Evolutionary conservation across 202 grass and related monocot species (phyloP), one percentile per base, ranked within the genome.

Genomic region (Elaeis oleifera): DNA sequence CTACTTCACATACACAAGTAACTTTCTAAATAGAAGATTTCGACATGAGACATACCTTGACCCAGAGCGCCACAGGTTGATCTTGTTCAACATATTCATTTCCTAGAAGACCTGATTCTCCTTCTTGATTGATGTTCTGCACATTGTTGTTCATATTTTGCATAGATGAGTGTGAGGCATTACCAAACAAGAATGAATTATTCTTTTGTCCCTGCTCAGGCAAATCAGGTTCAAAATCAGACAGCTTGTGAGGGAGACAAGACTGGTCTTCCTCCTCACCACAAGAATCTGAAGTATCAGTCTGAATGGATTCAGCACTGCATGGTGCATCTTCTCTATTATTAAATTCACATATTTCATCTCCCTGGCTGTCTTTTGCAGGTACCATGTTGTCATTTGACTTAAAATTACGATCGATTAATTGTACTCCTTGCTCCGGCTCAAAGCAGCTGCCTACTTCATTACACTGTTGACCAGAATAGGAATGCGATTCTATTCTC

Each of bases 61-160:
- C 85, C 94, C 88, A 99, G 72, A 99, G 75, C 55, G 88, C 88
- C 36, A 84, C 50, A 63, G 85, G 62, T 73, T 73, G 64, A 89
- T 97, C 73, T 28, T 72, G 78, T 56, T 81, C 81, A 71, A 65
- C 59, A 78, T 23, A 21, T 65, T 80, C 75, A 53, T 26, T 29
- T 31, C 16, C 59, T 20, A 18, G 70, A 56, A 56, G 14, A 59
- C 24, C 29, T 23, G 59, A 39, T 55, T 90, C 69, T 50, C 53
- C 32, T 15, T 20, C 65, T 62, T 68, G 51, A 78, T 76, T 65
- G 58, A 59, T 64, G 61, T 64, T 78, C 63, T 78, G 58, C 44
- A 78, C 79, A 73, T 78, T 80, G 65, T 70, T 76, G 26, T 25
- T 76, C 49, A 51, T 72, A 20, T 79, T 73, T 64, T 71, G 71